Percentiles rank a stretch among this genome's conserved stretches.
Evolutionary conservation across 768 basidiomycete genomes (phyloP).

Genomic region (Pisolithus albus): DNA sequence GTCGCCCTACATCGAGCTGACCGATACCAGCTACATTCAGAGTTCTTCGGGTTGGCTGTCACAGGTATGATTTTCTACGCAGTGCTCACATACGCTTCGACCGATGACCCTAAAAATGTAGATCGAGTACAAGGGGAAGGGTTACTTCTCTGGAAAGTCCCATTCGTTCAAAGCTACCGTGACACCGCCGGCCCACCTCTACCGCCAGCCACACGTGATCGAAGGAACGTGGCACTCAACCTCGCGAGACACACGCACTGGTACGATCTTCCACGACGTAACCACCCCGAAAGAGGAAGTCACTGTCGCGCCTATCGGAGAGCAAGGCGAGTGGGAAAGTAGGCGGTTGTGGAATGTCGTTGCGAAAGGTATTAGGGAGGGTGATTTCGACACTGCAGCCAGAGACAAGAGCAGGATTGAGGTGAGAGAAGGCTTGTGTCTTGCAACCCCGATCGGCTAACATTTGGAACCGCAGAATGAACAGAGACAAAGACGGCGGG

Average conservation of each 20-base stretch:
- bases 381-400: conserved; percentile 89
- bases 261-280: conserved; percentile 70
- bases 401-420: conserved; percentile 87
- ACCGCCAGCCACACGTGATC: conserved; percentile 43
- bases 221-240: conserved; percentile 80
- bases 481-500: conserved; percentile 80
- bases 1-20: conserved; percentile 88
- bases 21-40: conserved; percentile 75
- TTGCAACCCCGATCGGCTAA: background rate
- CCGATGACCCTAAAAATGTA: conserved; percentile 32
- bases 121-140: conserved; percentile 95
- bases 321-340: conserved; percentile 81
- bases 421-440: conserved; percentile 35
- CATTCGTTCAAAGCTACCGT: conserved; percentile 87
- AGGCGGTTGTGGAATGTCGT: conserved; percentile 80
- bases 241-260: conserved; percentile 43
- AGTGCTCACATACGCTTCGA: background rate
- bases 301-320: conserved; percentile 48
- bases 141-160: conserved; percentile 89
- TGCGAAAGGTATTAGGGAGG: conserved; percentile 83
- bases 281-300: conserved; percentile 70
- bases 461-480: conserved; percentile 60
- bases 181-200: conserved; percentile 40
- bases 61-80: conserved; percentile 29
- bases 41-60: conserved; percentile 54